Conservation (phyloP, 352 stramenopile genomes). For the Globisporangium perplexum region DNA sequence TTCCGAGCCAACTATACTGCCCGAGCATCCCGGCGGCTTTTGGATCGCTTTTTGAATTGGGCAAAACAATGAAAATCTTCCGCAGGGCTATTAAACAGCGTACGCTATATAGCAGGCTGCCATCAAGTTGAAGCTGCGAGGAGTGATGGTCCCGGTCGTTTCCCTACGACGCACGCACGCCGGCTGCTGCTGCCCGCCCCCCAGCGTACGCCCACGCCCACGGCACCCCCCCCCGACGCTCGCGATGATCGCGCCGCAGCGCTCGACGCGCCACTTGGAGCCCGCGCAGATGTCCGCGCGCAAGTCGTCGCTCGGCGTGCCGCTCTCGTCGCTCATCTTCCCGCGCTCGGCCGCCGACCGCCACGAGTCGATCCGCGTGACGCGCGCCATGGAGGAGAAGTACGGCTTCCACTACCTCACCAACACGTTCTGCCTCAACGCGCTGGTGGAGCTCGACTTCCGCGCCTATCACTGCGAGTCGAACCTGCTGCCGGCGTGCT, state of each 20-base stretch:
- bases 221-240: no score
- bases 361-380: constrained; percentile 63
- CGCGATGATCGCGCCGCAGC: constrained; percentile 4
- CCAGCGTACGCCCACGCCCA: no score
- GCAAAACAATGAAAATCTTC: no score
- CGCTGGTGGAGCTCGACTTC: constrained; percentile 68
- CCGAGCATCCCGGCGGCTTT: no score
- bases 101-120: no score
- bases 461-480: constrained; percentile 74
- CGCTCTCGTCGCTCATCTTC: constrained; percentile 69
- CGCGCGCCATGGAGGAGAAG: constrained; percentile 63
- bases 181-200: no score
- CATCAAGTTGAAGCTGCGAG: not conserved
- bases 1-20: no score
- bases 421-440: constrained; percentile 57
- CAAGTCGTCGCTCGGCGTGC: constrained; percentile 56
- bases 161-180: not conserved
- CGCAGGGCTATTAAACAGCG: no score
- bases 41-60: no score
- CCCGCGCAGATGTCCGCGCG: constrained; percentile 6
- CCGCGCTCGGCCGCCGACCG: constrained; percentile 55
- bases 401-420: constrained; percentile 83
- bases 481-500: constrained; percentile 53
- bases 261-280: constrained; percentile 3
- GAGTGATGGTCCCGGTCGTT: not conserved